Conservation (phyloP, 257 asterid species). For the Datura wrightii region DNA sequence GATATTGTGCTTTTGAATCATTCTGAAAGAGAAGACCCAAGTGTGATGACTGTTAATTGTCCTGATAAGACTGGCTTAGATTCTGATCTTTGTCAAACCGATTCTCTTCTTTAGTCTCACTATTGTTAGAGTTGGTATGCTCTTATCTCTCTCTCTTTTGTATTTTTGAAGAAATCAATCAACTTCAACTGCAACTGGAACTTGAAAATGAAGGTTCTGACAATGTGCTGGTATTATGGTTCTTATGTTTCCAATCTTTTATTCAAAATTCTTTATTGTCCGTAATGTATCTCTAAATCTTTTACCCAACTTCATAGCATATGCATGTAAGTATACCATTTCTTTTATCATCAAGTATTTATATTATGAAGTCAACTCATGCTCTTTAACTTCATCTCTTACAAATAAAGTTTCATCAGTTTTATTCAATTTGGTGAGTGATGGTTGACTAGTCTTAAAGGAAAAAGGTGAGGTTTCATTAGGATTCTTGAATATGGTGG, state of each 20-base stretch:
- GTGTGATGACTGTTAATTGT: slow-evolving; percentile 82
- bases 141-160: not conserved
- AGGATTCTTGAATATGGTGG: slow-evolving; percentile 22
- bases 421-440: slow-evolving; percentile 1
- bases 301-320: not conserved
- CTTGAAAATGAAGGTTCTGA: slow-evolving; percentile 24
- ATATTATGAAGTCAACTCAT: not conserved
- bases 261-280: not conserved
- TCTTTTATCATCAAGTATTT: no score
- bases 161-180: slow-evolving; percentile 23
- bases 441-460: slow-evolving; percentile 15
- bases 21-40: slow-evolving; percentile 73
- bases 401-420: not conserved
- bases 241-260: not conserved
- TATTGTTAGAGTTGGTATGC: slow-evolving; percentile 73
- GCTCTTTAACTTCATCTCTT: not conserved
- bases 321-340: not conserved
- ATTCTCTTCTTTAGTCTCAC: slow-evolving; percentile 84
- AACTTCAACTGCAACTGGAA: not conserved
- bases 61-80: slow-evolving; percentile 94
- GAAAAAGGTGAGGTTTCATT: not conserved
- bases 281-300: not conserved
- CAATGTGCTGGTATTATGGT: not conserved
- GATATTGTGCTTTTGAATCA: slow-evolving; percentile 72
- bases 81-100: slow-evolving; percentile 82